Evolutionary conservation across 2,329 filamentous ascomycete species (phyloP), one percentile per base, ranked within the genome.

Genomic region (Aureobasidium namibiae): DNA sequence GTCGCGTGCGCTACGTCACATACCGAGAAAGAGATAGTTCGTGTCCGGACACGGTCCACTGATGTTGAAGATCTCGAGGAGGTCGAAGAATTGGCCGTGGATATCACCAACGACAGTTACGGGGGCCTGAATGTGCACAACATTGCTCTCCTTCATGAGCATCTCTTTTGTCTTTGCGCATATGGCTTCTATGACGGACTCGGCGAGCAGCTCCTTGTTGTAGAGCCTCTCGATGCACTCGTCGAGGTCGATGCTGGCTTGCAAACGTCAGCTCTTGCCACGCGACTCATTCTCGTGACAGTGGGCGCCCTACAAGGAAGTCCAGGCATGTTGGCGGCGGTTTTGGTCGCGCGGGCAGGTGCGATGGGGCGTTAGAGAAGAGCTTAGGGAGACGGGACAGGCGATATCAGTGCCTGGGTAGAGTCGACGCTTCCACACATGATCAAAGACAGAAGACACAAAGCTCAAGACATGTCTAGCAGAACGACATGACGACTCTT

Each of bases 101-200:
- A 99, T 99, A 73, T 99, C 94, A 65, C 94, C 94, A 39, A 99
- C 94, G 10, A 99, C 94, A 16, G 94, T 99, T 61, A 99, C 90
- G 1, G 94, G 94, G 33, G 94, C 92, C 67, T 86, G 85, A 63
- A 99, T 95, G 74, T 99, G 94, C 62, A 99, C 94, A 63, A 99
- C 94, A 76, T 99, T 99, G 82, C 92, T 97, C 84, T 99, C 94
- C 72, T 95, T 92, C 94, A 99, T 99, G 67, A 99, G 82, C 67
- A 99, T 81, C 79, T 99, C 94, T 73, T 99, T 99, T 23, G 95
- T 94, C 75, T 99, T 99, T 74, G 94, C 92, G 78, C 94, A 99
- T 84, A 99, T 92, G 69, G 94, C 94, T 78, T 99, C 94, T 75
- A 99, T 92, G 65, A 99, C 92, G 42, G 92, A 96, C 76, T 99